Conservation (phyloP, 2,329 filamentous ascomycete genomes). For the Claviceps monticola region DNA sequence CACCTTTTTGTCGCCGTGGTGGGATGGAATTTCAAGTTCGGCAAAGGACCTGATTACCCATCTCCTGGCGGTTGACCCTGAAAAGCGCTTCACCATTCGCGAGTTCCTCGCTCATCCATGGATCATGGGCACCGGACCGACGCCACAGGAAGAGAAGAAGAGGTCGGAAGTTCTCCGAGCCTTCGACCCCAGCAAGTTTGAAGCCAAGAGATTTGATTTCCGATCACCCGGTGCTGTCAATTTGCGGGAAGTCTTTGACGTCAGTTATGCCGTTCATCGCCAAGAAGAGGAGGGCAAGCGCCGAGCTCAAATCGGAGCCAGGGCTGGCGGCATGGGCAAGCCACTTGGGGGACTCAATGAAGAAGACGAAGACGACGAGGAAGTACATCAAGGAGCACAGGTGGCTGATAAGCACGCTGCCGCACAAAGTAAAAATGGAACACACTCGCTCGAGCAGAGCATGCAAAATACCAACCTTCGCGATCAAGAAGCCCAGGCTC, state of each 20-base stretch:
- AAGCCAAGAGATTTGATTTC: conserved; percentile 72
- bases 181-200: conserved; percentile 41
- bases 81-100: conserved; percentile 84
- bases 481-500: conserved; percentile 24
- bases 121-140: conserved; percentile 55
- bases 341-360: conserved; percentile 54
- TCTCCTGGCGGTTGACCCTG: conserved; percentile 83
- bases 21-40: conserved; percentile 94
- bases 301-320: conserved; percentile 67
- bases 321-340: conserved; percentile 48
- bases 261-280: conserved; percentile 92
- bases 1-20: conserved; percentile 96
- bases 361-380: conserved; percentile 41
- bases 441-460: conserved; percentile 70
- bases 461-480: conserved; percentile 71
- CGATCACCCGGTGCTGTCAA: conserved; percentile 90
- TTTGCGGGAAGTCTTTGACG: conserved; percentile 91
- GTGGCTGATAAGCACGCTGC: conserved; percentile 43
- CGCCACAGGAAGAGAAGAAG: conserved; percentile 46
- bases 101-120: conserved; percentile 93
- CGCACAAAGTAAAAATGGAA: conserved; percentile 27
- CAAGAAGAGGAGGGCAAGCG: conserved; percentile 94
- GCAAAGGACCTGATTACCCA: conserved; percentile 92
- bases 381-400: not conserved
- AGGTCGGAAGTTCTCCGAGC: conserved; percentile 33